Evolutionary conservation across 225 moss, liverwort and hornwort species (phyloP).

Genomic region (Asterella californica): DNA sequence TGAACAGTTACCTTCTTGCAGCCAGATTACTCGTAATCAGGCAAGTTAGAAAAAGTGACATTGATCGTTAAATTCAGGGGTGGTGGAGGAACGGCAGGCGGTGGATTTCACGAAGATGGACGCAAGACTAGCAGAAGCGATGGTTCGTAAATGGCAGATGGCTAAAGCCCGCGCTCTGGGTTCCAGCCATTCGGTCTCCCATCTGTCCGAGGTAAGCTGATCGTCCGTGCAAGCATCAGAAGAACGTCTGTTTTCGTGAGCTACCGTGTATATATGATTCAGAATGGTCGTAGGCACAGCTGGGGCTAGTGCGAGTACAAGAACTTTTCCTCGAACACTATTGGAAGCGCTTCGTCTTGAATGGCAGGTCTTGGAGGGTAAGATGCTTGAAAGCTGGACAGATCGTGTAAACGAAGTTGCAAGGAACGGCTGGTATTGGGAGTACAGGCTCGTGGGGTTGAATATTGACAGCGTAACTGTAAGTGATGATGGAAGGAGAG

Average conservation of each 20-base stretch:
- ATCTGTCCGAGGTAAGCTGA: conserved; percentile 72
- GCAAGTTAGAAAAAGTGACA: conserved; percentile 38
- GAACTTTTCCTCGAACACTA: not conserved
- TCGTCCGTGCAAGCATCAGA: not conserved
- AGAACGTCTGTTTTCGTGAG: not conserved
- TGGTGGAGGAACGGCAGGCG: conserved; percentile 37
- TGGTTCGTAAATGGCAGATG: conserved; percentile 92
- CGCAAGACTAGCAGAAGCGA: conserved; percentile 76
- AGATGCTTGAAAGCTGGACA: conserved; percentile 94
- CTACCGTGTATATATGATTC: not conserved
- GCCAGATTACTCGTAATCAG: not conserved
- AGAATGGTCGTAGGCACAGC: no score
- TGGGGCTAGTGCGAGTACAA: no score
- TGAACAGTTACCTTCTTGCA: not conserved
- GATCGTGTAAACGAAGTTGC: conserved; percentile 93
- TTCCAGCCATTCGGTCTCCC: conserved; percentile 61
- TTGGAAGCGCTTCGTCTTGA: not conserved
- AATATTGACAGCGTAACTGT: conserved; percentile 93
- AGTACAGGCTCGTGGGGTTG: conserved; percentile 81
- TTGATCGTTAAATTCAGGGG: conserved; percentile 33
- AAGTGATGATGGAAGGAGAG: conserved; percentile 89
- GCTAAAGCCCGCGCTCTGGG: conserved; percentile 94
- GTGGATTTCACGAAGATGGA: conserved; percentile 75
- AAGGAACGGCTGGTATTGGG: conserved; percentile 94
- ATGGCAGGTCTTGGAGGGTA: conserved; percentile 79